Evolutionary conservation across 2,329 filamentous ascomycete species (phyloP).

Genomic region (Stromatinia cepivora): DNA sequence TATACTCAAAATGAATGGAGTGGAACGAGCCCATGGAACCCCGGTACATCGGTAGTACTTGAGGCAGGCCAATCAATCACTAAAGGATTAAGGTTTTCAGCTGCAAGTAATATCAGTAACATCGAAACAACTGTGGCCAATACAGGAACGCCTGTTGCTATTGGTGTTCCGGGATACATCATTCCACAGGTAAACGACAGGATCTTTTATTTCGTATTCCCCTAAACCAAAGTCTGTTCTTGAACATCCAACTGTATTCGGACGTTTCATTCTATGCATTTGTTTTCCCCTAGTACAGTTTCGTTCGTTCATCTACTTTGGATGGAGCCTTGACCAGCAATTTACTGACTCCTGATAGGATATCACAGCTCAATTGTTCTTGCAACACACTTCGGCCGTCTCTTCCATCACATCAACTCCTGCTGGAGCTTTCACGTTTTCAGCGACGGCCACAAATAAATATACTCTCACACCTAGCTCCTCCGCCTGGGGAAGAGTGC

Average conservation of each 20-base stretch:
- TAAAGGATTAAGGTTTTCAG: constrained; percentile 53
- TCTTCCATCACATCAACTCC: constrained; percentile 46
- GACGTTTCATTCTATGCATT: background rate
- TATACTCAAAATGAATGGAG: constrained; percentile 59
- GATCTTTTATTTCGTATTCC: background rate
- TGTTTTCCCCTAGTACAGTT: fast-evolving
- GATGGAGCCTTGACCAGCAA: too few relatives aligned
- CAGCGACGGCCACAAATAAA: constrained; percentile 35
- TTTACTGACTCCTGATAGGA: constrained; percentile 37
- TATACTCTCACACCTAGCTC: constrained; percentile 49
- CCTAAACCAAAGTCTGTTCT: background rate
- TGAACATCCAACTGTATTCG: background rate
- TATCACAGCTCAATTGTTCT: constrained; percentile 47
- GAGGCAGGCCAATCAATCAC: constrained; percentile 48
- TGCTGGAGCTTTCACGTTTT: constrained; percentile 43
- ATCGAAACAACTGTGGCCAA: constrained; percentile 50
- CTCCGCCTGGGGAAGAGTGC: constrained; percentile 51
- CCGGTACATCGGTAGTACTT: constrained; percentile 49
- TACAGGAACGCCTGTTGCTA: constrained; percentile 50
- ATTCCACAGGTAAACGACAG: constrained; percentile 43
- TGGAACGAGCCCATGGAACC: constrained; percentile 54
- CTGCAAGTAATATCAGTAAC: constrained; percentile 48
- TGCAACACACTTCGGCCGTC: constrained; percentile 47
- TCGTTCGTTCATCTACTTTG: too few relatives aligned
- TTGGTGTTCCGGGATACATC: constrained; percentile 57